Base-by-base conservation (phyloP, 2,329 filamentous ascomycete genomes). In the Parafenestella ontariensis region DNA sequence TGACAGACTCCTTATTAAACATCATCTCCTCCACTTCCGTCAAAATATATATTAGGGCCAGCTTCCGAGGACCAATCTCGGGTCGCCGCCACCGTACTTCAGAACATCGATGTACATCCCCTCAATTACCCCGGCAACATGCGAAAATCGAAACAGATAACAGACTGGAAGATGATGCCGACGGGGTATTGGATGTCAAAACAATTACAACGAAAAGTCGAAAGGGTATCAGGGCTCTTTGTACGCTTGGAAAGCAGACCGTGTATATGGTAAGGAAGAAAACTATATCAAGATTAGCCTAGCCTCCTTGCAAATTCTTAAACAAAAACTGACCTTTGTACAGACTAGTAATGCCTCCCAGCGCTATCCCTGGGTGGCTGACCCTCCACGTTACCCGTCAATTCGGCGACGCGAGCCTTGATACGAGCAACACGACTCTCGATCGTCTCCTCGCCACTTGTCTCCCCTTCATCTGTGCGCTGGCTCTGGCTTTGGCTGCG, bases 391-490 rank as follows among this genome's bases (percentile, higher is more conserved):
- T 73, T 74, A 36, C 89, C 89, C 1, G 95, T 99, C 66, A 99
- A 79, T 76, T 97, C 92, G 47, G 95, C 95, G 54, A 99, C 95
- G 58, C 95, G 89, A 56, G 95, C 95, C 80, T 97, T 98, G 84
- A 99, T 99, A 60, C 95, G 90, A 44, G 95, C 95, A 55, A 98
- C 95, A 63, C 95, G 91, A 44, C 92, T 93, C 77, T 99, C 95
- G 69, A 98, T 98, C 31, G 93, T 95, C 82, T 96, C 94, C 83
- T 98, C 94, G 51, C 91, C 92, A 71, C 90, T 96, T n/a, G 91
- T 95, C 65, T 96, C 92, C n/a, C 85, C 87, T 68, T 95, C 92
- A 59, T 94, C 91, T 17, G 83, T 87, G 53, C 88, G 87, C 7
- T 82, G 68, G 79, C 85, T 77, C 52, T 77, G 74, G 58, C 78